These are phyloP conservation scores for Phytophthora rubi DNA, from an alignment of 352 stramenopile species.

Conservation along the genomic window DNA sequence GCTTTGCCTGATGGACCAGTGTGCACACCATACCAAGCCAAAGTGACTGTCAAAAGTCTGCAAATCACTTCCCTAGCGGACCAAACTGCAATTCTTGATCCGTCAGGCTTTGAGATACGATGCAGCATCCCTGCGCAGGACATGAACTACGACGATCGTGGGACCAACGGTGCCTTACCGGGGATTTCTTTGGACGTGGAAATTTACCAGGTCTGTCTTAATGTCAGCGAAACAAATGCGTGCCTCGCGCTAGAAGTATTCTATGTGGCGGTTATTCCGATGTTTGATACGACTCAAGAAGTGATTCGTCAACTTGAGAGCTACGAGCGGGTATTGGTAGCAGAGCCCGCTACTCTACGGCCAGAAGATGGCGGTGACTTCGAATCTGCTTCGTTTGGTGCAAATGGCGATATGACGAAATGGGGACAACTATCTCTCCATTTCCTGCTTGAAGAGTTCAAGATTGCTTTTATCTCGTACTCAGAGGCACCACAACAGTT, in stretches of 20 bases:
- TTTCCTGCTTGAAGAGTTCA: constrained; percentile 55
- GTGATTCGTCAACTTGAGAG: constrained; percentile 31
- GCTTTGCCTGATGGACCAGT: constrained; percentile 2
- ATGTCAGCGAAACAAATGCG: constrained; percentile 53
- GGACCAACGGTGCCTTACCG: background rate
- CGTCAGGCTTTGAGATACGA: constrained; percentile 43
- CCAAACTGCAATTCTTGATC: constrained; percentile 44
- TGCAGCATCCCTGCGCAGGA: constrained; percentile 18
- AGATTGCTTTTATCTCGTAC: constrained; percentile 52
- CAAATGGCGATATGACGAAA: constrained; percentile 4
- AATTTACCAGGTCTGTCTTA: constrained; percentile 48
- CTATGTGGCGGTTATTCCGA: constrained; percentile 40
- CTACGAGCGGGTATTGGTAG: constrained; percentile 19
- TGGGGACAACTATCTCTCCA: constrained; percentile 32
- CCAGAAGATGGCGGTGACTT: constrained; percentile 12
- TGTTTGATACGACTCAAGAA: constrained; percentile 35
- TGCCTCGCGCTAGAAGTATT: constrained; percentile 47
- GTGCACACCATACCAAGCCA: constrained; percentile 20
- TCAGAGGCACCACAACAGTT: constrained; percentile 54
- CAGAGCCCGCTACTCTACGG: constrained; percentile 21
- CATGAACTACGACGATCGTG: constrained; percentile 1
- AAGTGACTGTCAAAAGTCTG: constrained; percentile 33
- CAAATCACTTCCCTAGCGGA: constrained; percentile 41
- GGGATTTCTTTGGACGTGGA: constrained; percentile 35
- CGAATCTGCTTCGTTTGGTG: background rate